Base-by-base conservation (phyloP, 495 filamentous ascomycete genomes). In the Hypomontagnella submonticulosa region DNA sequence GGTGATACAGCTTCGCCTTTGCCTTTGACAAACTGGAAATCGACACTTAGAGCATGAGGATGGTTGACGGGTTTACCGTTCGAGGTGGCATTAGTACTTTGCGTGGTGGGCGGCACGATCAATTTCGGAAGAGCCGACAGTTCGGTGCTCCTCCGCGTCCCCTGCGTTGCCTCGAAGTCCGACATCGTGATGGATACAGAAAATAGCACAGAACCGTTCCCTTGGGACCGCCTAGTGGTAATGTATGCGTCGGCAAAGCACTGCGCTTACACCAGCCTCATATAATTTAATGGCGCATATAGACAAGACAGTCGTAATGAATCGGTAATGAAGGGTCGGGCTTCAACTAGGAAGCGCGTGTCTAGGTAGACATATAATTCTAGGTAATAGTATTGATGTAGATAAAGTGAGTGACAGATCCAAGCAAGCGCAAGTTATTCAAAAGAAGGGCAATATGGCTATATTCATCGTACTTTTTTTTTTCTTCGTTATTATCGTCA, bases 21-120 rank as follows among this genome's bases (percentile, higher is more conserved):
- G 30, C 58, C 50, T 33, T 32, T 63, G 50, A 15, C 13, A 34
- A 48, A 59, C n/a, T 44, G 60, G 23, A 63, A 69, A 40, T 60
- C 60, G 33, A 69, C 66, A 34, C 42, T 60, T 7, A 69, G 60
- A 34, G 66, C 66, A 34, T 69, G 66, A 63, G 66, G 66, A 16
- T 63, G 49, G 38, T 27, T 10, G 42, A 46, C 16, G 15, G 32
- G 7, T 10, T 46, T 34, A n/a, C 44, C 34, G 34, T 48, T 43
- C 30, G 58, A 33, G 10, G 27, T 10, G n/a, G 42, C n/a, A 32
- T 46, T n/a, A 20, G 11, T 4, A 3, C 58, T 47, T 32, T 63
- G 13, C 30, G 13, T 48, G 30, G 47, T 43, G 15, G 13, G 20
- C 3, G 66, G 59, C 36, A 63, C 54, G 10, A 47, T 34, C 36